Conservation (phyloP, 2,329 filamentous ascomycete genomes). For the Fusarium phyllophilum region DNA sequence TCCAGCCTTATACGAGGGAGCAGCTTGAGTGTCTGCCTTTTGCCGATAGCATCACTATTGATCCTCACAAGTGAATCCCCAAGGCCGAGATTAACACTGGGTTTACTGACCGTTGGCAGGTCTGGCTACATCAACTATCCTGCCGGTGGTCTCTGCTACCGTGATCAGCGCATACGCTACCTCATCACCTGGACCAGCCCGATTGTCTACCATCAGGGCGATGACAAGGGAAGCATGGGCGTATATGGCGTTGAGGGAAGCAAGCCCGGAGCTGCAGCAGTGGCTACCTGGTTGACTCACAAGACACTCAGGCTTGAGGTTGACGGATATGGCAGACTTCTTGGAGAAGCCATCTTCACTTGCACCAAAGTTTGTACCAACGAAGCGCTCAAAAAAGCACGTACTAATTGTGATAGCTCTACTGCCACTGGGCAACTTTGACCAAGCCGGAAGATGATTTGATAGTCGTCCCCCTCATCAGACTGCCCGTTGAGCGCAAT, state of each 20-base stretch:
- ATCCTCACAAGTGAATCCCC: not conserved
- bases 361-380: not conserved
- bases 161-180: not conserved
- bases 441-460: not conserved
- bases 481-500: not conserved
- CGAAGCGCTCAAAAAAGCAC: rapidly evolving
- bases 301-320: not conserved
- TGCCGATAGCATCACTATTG: not conserved
- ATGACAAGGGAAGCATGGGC: not conserved
- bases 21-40: not conserved
- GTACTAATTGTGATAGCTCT: not conserved
- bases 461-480: not conserved
- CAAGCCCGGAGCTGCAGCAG: not conserved
- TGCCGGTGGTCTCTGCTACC: not conserved
- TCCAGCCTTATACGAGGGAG: not conserved
- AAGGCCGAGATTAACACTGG: rapidly evolving
- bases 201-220: not conserved
- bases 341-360: not conserved
- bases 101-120: rapidly evolving
- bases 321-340: not conserved
- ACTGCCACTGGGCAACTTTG: not conserved
- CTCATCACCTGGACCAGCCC: slow-evolving; percentile 1
- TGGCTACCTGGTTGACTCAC: not conserved
- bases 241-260: not conserved
- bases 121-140: not conserved